Percentiles rank a stretch among this genome's conserved stretches.
These are phyloP conservation scores for Magnolia kwangsiensis DNA, from an alignment of 164 flowering plant species.

Conservation along the genomic window DNA sequence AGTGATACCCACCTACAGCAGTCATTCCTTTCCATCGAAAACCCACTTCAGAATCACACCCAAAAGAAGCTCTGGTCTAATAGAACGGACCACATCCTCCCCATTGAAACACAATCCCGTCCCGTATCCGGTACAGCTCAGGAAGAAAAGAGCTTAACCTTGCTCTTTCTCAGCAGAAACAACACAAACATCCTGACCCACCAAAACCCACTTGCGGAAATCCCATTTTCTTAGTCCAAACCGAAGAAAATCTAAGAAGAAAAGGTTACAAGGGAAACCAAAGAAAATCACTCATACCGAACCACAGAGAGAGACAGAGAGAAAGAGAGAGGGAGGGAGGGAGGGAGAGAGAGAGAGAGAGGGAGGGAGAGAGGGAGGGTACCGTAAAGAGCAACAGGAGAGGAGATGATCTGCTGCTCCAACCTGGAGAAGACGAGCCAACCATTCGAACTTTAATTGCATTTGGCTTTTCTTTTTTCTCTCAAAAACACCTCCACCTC, in stretches of 20 bases:
- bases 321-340: conserved; percentile 13
- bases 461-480: conserved; percentile 8
- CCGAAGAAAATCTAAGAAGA: neutral
- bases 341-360: conserved; percentile 14
- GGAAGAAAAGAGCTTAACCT: neutral
- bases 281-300: neutral
- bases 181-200: neutral
- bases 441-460: conserved; percentile 24
- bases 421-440: conserved; percentile 34
- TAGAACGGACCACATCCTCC: neutral
- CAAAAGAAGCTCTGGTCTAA: neutral
- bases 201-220: neutral
- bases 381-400: conserved; percentile 14
- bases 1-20: conserved; percentile 18
- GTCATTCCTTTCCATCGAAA: conserved; percentile 25
- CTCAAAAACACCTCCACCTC: conserved; percentile 28
- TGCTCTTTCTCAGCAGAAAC: neutral
- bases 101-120: neutral
- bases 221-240: neutral
- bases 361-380: conserved; percentile 9
- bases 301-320: conserved; percentile 13
- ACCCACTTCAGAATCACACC: conserved; percentile 23
- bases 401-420: conserved; percentile 16
- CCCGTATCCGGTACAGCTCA: neutral
- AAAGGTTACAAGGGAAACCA: neutral